Evolutionary conservation across 202 grass and related monocot species (phyloP), one percentile per base, ranked within the genome.

Genomic region (Digitaria exilis): DNA sequence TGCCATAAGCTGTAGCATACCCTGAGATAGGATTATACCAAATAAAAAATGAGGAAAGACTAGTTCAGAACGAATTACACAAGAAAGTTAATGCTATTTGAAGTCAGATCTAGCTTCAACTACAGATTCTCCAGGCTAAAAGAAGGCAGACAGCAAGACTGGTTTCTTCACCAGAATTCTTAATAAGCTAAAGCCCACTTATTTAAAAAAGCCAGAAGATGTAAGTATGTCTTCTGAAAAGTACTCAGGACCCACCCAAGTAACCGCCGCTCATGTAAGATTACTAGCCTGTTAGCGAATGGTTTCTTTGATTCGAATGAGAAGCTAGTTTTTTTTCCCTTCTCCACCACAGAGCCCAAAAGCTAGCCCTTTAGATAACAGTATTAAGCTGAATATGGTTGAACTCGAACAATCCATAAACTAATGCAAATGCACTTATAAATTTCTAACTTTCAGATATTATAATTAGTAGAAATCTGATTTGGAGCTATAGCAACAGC

Each of bases 11-110:
- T 46, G 69, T 65, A 71, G 55, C 51, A 88, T 90, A 92, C 39
- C 87, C 93, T 92, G 76, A 76, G 78, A 87, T 76, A 86, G 58
- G 55, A n/a, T n/a, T n/a, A n/a, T n/a, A n/a, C n/a, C n/a, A n/a
- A n/a, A n/a, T n/a, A n/a, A n/a, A n/a, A n/a, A n/a, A n/a, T n/a
- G n/a, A n/a, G 9, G 54, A 31, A 35, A 13, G 25, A 55, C 21
- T 43, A 65, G n/a, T 41, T 82, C 41, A 81, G 78, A 66, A 80
- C 25, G 35, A 28, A 73, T 35, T 34, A 3, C 21, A n/a, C 60
- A 63, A 79, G 42, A 58, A 78, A 75, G 4, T 46, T 21, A 32
- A 76, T 42, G 41, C 34, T 77, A 6, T 71, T 56, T 77, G 17
- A 76, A 59, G 24, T 71, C 32, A 76, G 9, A 80, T 29, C 32